Evolutionary conservation across 306 rosid genomes (phyloP).

Genomic region (Ammopiptanthus mongolicus): DNA sequence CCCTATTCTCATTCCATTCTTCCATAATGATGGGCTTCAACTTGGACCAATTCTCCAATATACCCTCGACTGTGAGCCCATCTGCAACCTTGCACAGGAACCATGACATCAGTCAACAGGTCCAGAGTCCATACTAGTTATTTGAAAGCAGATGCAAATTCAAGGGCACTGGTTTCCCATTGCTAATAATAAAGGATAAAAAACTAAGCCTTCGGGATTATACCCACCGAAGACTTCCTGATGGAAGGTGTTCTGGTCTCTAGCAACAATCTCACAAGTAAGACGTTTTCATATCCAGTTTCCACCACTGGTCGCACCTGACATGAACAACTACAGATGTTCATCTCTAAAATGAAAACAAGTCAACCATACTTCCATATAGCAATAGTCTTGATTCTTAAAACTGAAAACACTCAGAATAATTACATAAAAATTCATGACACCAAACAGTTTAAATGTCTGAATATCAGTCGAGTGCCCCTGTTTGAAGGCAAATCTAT

Average conservation of each 20-base stretch:
- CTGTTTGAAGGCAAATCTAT: not conserved
- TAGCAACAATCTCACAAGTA: conserved; percentile 72
- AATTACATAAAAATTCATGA: not conserved
- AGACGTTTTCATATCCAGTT: conserved; percentile 77
- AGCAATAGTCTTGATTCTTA: not conserved
- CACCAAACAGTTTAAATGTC: not conserved
- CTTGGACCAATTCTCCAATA: conserved; percentile 70
- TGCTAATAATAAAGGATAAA: not conserved
- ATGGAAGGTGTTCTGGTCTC: conserved; percentile 61
- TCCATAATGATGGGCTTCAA: conserved; percentile 70
- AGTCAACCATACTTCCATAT: not conserved
- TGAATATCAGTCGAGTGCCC: not conserved
- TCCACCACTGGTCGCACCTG: conserved; percentile 81
- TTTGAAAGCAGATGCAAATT: conserved; percentile 17
- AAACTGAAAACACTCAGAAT: not conserved
- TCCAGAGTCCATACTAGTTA: not conserved
- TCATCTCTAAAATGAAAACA: conserved; percentile 7
- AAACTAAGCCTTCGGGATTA: not conserved
- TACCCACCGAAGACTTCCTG: conserved; percentile 33
- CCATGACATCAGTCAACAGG: conserved; percentile 26
- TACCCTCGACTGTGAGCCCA: conserved; percentile 64
- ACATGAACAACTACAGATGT: conserved; percentile 14
- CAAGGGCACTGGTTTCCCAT: not conserved
- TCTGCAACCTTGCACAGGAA: conserved; percentile 69
- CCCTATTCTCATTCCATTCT: conserved; percentile 75